A percentile compares a stretch with the other conserved stretches of the same genome.
phyloP scores from a whole-genome alignment of 768 basidiomycete genomes.

The Tylopilus plumbeoviolaceoides region DNA sequence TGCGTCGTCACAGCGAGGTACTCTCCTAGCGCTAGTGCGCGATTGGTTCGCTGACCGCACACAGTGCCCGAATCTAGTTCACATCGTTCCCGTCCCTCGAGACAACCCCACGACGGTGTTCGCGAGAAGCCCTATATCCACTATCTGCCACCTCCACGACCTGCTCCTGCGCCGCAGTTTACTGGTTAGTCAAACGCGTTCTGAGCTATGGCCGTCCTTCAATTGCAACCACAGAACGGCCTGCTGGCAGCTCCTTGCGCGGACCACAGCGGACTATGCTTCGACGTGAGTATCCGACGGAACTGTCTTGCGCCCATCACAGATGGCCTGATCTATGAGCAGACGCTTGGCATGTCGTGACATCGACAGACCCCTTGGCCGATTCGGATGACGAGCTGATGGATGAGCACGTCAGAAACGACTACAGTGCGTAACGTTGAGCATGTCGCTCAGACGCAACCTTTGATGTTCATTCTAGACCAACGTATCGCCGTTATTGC shows the following conservation, averaged over 20 bases:
- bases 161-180: conserved; percentile 11
- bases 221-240: conserved; percentile 15
- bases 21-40: background rate
- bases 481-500: conserved; percentile 51
- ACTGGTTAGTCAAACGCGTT: conserved; percentile 19
- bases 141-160: conserved; percentile 29
- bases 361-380: conserved; percentile 57
- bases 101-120: conserved; percentile 19
- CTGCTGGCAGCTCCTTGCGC: conserved; percentile 9
- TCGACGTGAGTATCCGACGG: conserved; percentile 34
- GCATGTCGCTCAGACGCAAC: background rate
- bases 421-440: conserved; percentile 53
- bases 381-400: conserved; percentile 72
- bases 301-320: background rate
- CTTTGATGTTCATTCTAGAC: conserved; percentile 29
- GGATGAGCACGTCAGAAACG: conserved; percentile 58
- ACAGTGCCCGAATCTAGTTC: conserved; percentile 23
- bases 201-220: background rate
- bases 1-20: conserved; percentile 29
- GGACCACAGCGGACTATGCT: conserved; percentile 41
- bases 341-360: conserved; percentile 75
- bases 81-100: conserved; percentile 25
- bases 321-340: conserved; percentile 2
- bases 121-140: conserved; percentile 34
- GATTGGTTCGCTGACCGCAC: conserved; percentile 9